phyloP scores from a whole-genome alignment of 2,329 filamentous ascomycete species.

The Macrophomina pseudophaseolina region DNA sequence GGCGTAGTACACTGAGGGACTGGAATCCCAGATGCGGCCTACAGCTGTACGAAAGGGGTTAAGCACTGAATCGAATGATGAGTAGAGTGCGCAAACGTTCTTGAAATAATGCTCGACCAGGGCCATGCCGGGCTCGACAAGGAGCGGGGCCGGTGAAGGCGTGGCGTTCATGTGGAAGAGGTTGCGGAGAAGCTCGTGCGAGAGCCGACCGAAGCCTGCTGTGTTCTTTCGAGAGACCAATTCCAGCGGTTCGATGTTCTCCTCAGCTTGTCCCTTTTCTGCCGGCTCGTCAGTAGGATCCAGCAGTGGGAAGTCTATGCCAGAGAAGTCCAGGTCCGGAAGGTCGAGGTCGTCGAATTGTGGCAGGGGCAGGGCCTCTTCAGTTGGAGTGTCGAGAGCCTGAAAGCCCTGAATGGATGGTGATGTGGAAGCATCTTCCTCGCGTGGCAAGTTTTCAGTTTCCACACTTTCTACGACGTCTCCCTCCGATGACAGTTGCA shows the following conservation, averaged over 20 bases:
- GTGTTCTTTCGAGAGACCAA: constrained; percentile 1
- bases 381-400: background rate
- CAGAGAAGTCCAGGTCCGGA: background rate
- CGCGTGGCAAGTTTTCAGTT: background rate
- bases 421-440: background rate
- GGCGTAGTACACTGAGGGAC: constrained; percentile 63
- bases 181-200: constrained; percentile 11
- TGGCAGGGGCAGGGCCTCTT: background rate
- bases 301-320: background rate
- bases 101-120: constrained; percentile 69
- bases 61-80: constrained; percentile 66
- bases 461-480: constrained; percentile 9
- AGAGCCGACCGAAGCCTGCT: constrained; percentile 1
- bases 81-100: constrained; percentile 65
- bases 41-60: constrained; percentile 67
- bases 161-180: background rate
- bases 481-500: background rate
- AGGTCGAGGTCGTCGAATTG: constrained; percentile 14
- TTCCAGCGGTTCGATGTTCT: constrained; percentile 6
- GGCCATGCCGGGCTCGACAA: constrained; percentile 57
- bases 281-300: background rate
- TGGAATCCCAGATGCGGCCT: constrained; percentile 62
- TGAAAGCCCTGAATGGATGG: background rate
- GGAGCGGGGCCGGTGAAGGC: constrained; percentile 23
- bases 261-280: background rate